phyloP scores from a whole-genome alignment of 1,139 yeast species.

The Suzukiozyma palmioleophila region DNA sequence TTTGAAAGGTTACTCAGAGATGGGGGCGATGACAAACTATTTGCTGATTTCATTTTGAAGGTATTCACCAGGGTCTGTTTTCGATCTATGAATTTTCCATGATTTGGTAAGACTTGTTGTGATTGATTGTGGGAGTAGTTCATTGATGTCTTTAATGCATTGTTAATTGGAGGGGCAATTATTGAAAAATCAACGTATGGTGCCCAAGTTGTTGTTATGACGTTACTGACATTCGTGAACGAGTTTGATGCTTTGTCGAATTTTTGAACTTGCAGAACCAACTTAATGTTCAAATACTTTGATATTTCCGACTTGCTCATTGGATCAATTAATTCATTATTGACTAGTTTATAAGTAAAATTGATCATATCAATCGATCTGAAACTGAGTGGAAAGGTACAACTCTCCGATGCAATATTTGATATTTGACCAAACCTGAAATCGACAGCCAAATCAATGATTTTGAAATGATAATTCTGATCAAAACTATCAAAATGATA shows the following conservation, averaged over 20 bases:
- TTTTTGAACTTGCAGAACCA: constrained; percentile 25
- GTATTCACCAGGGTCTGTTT: constrained; percentile 18
- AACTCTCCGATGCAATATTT: constrained; percentile 21
- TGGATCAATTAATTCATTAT: constrained; percentile 22
- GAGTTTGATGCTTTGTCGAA: constrained; percentile 7
- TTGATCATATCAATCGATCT: constrained; percentile 29
- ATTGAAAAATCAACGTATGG: constrained; percentile 58
- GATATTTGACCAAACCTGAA: constrained; percentile 32
- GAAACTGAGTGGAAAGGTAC: constrained; percentile 29
- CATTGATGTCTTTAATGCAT: constrained; percentile 27
- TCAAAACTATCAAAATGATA: constrained; percentile 8
- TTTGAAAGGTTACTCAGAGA: not conserved
- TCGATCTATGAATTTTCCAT: constrained; percentile 10
- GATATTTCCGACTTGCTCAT: constrained; percentile 15
- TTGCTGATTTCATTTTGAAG: constrained; percentile 12
- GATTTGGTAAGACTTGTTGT: constrained; percentile 11
- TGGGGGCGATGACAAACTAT: constrained; percentile 9
- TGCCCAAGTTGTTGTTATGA: constrained; percentile 54
- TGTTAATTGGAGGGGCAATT: constrained; percentile 43
- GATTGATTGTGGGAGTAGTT: constrained; percentile 21
- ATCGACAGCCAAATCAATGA: constrained; percentile 40
- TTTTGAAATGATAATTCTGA: constrained; percentile 26
- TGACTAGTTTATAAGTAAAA: constrained; percentile 42
- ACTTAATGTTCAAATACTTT: constrained; percentile 30
- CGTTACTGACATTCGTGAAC: constrained; percentile 18